These are phyloP conservation scores for Boletus reticuloceps DNA, from an alignment of 768 basidiomycete genomes.

Conservation along the genomic window DNA sequence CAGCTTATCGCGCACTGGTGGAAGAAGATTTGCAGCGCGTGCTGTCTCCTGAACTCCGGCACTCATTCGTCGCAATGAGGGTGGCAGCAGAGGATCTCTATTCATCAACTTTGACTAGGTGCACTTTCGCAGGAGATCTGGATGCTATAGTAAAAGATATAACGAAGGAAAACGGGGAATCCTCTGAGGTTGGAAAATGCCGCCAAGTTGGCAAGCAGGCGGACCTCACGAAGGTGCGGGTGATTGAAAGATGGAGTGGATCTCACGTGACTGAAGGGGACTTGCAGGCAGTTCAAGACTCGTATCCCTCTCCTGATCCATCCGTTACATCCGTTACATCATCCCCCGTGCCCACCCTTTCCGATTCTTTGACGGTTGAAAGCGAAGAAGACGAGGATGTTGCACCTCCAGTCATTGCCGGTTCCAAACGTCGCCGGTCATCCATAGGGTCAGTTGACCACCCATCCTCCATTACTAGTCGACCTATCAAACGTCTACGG, in stretches of 20 bases:
- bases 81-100: conserved; percentile 31
- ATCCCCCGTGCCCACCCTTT: conserved; percentile 11
- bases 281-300: neutral
- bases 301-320: conserved; percentile 17
- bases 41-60: conserved; percentile 15
- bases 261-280: neutral
- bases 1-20: conserved; percentile 29
- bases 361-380: conserved; percentile 5
- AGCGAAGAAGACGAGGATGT: conserved; percentile 16
- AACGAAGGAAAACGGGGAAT: conserved; percentile 8
- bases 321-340: neutral
- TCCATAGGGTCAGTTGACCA: neutral
- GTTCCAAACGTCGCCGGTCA: conserved; percentile 21
- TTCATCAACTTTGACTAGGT: conserved; percentile 25
- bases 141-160: conserved; percentile 30
- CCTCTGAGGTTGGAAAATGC: too few species aligned
- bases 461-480: neutral
- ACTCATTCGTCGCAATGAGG: conserved; percentile 33
- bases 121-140: conserved; percentile 26
- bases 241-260: neutral
- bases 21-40: conserved; percentile 13
- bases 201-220: neutral
- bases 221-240: neutral
- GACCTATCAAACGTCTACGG: conserved; percentile 25
- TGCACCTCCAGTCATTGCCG: conserved; percentile 11